Evolutionary conservation across 2,329 filamentous ascomycete species (phyloP), one percentile per base, ranked within the genome.

Genomic region (Penicillium glabrum): DNA sequence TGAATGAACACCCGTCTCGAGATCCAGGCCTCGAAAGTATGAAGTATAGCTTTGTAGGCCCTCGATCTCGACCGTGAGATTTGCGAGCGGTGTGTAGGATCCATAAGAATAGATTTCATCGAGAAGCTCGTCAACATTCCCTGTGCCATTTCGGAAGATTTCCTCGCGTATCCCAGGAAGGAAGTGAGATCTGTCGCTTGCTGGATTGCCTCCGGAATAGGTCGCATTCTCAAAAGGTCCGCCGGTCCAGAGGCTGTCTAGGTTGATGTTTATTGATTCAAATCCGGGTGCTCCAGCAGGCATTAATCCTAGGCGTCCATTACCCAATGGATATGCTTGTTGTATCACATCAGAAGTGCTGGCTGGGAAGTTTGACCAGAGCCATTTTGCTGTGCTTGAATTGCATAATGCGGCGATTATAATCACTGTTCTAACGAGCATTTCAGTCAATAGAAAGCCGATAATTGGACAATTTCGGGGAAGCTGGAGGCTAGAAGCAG

Each of bases 241-340:
- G 8, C 68, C 68, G 8, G 55, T 57, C 67, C 67, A 70, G 11
- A 70, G 58, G 13, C 61, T 64, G 51, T 70, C 68, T 43, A 67
- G 50, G 27, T 69, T 69, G 13, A 68, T 39, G 45, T 64, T 65
- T 23, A 66, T 45, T 14, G 35, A n/a, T 46, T 51, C 43, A 3
- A 39, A 45, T 10, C 54, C 54, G 11, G 54, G 49, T 19, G 39
- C 19, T 9, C 54, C 54, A 11, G 54, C 49, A 2, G 49, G 54
- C 50, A 57, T 35, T 13, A 57, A 37, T 1, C 54, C 54, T 7
- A 57, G 27, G 3, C 54, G 44, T 26, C 54, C 54, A 50, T 57
- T 57, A 1, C 54, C 54, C n/a, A 57, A 3, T 6, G 54, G 54
- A 29, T 57, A 57, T 39, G 54, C 37, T 19, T 53, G 49, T n/a